Evolutionary conservation across 257 asterid genomes (phyloP), one percentile per base, ranked within the genome.

Genomic region (Marsdenia floribunda): DNA sequence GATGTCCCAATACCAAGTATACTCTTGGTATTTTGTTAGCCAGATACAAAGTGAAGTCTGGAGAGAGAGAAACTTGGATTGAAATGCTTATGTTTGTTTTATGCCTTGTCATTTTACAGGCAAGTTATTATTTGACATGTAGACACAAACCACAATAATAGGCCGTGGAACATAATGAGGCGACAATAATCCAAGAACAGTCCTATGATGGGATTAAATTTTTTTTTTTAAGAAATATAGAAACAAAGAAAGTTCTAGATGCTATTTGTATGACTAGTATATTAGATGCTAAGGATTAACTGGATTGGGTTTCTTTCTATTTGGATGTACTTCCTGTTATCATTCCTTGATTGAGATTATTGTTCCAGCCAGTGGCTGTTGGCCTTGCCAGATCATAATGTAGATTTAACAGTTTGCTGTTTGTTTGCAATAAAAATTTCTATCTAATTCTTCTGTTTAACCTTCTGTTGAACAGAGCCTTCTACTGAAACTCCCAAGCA

Each of bases 401-500:
- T n/a, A 38, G 65, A 53, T 49, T 68, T 18, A 55, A 59, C 13
- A 22, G 3, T 42, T 66, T 19, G 3, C 24, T 18, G 12, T 64
- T 72, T 22, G 50, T 75, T 75, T 50, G 6, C 35, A 19, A 58
- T 64, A 53, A 14, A 49, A 16, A 47, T 37, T 57, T 57, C 47
- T 49, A 9, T 50, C 26, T 24, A 14, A 37, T 54, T 44, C 46
- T 26, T 78, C 49, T 50, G 72, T 46, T 72, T n/a, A 10, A 26
- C 60, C 71, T 68, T 66, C 54, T 76, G 72, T 75, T 82, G 72
- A 73, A 64, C 91, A 91, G 97, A 86, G 83, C 83, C 90, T 67
- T 80, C 93, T 83, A 72, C 85, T 59, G 93, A 86, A 81, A 85
- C 82, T 75, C 54, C 83, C 57, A 87, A 80, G 75, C 94, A 91